Evolutionary conservation across 2,329 filamentous ascomycete genomes (phyloP).

Genomic region (Pseudopithomyces maydicus): DNA sequence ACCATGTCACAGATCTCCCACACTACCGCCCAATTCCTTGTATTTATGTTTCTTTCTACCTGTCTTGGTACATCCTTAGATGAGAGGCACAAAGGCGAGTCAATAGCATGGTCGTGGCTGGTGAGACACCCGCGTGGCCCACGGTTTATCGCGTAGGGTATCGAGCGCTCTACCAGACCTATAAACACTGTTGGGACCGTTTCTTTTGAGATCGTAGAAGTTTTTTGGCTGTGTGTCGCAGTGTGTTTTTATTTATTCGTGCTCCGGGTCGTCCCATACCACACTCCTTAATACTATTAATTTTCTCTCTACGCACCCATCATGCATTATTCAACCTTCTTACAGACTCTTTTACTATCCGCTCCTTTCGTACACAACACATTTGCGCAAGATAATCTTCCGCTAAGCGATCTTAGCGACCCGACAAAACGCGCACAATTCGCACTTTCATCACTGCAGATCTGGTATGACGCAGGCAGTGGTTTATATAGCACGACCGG

Average conservation of each 20-base stretch:
- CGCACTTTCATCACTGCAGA: conserved; percentile 57
- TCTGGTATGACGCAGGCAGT: conserved; percentile 64
- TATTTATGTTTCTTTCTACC: not conserved
- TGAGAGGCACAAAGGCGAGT: conserved; percentile 14
- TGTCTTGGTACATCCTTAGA: conserved; percentile 1
- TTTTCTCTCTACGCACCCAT: not conserved
- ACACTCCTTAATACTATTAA: conserved; percentile 9
- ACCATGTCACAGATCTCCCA: not conserved
- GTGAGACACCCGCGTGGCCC: not conserved
- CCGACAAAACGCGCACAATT: conserved; percentile 31
- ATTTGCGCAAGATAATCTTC: conserved; percentile 20
- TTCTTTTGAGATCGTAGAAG: no score
- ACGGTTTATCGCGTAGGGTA: not conserved
- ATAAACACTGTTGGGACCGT: conserved; percentile 10
- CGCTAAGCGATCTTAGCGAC: conserved; percentile 17
- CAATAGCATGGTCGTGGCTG: not conserved
- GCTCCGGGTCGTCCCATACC: not conserved
- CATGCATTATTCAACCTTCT: conserved; percentile 24
- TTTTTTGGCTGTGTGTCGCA: not conserved
- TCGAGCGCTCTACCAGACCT: not conserved
- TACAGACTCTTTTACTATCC: conserved; percentile 19
- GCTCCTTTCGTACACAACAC: conserved; percentile 23
- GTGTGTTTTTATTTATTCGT: not conserved
- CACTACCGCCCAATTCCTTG: not conserved
- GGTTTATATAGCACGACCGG: conserved; percentile 68